A percentile compares a stretch with the other conserved stretches of the same genome.
Evolutionary conservation across 352 stramenopile genomes (phyloP).

Genomic region (Phytophthora gonapodyides): DNA sequence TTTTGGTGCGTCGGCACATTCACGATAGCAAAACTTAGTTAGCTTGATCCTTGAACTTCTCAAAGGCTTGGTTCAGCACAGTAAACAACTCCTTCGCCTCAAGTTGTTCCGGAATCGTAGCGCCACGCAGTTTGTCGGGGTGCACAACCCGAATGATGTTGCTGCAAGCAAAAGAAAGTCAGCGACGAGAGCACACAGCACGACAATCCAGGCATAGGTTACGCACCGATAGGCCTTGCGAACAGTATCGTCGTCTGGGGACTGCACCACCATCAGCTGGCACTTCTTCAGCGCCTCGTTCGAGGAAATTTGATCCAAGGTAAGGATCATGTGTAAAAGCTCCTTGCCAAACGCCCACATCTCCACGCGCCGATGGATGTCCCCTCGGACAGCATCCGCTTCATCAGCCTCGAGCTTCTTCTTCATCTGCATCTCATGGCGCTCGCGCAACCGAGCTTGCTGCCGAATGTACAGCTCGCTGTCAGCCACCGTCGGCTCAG

Average conservation of each 20-base stretch:
- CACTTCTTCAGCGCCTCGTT: constrained; percentile 76
- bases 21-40: constrained; percentile 14
- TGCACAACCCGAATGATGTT: constrained; percentile 90
- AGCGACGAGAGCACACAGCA: background rate
- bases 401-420: constrained; percentile 82
- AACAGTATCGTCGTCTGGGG: constrained; percentile 78
- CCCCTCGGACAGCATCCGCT: constrained; percentile 72
- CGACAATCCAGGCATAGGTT: no score
- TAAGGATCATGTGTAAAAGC: constrained; percentile 83
- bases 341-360: constrained; percentile 88
- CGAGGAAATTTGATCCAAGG: constrained; percentile 80
- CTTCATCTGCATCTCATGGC: constrained; percentile 80
- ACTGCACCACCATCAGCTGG: constrained; percentile 80
- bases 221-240: constrained; percentile 82
- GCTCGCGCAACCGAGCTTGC: constrained; percentile 80
- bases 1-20: constrained; percentile 7
- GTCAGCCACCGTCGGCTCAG: constrained; percentile 69
- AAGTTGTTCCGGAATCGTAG: constrained; percentile 76
- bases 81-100: constrained; percentile 89
- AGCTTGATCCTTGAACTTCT: constrained; percentile 76
- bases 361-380: constrained; percentile 78
- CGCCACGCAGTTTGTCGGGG: constrained; percentile 83
- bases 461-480: constrained; percentile 82
- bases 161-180: constrained; percentile 35
- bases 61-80: constrained; percentile 87